Conservation (phyloP, 2,329 filamentous ascomycete genomes). For the Fusarium hainanense region DNA sequence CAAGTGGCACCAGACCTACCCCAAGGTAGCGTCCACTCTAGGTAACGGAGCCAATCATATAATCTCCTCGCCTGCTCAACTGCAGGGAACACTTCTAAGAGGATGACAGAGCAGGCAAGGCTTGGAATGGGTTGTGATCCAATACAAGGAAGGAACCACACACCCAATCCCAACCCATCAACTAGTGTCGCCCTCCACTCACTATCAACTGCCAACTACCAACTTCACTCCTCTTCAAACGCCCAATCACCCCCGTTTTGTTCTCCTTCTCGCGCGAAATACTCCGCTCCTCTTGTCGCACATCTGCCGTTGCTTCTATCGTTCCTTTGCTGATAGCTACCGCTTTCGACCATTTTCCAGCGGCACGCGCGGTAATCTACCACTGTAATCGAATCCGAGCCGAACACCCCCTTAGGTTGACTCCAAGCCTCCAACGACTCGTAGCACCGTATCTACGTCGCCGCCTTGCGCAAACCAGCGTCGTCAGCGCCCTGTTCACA, state of each 20-base stretch:
- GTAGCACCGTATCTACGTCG: constrained; percentile 28
- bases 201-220: constrained; percentile 43
- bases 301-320: not conserved
- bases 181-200: constrained; percentile 43
- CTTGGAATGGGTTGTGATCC: constrained; percentile 32
- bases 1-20: constrained; percentile 35
- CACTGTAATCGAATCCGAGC: not conserved
- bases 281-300: constrained; percentile 24
- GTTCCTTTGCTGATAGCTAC: not conserved
- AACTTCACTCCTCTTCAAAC: constrained; percentile 45
- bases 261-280: constrained; percentile 31
- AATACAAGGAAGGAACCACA: constrained; percentile 39
- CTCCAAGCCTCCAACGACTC: constrained; percentile 38
- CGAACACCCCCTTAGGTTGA: constrained; percentile 33
- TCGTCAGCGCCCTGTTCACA: constrained; percentile 31
- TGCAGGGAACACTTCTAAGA: constrained; percentile 7
- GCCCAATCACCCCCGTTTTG: constrained; percentile 41
- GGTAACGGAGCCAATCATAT: constrained; percentile 51
- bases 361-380: constrained; percentile 49
- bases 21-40: constrained; percentile 27
- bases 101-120: constrained; percentile 32
- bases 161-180: constrained; percentile 41
- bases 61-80: constrained; percentile 35
- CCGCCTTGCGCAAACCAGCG: constrained; percentile 33
- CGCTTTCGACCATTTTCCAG: constrained; percentile 41